Percentiles rank a stretch among this genome's conserved stretches.
Conservation (phyloP, 192 early-diverging fungal genomes). For the Entophlyctis luteolus region DNA sequence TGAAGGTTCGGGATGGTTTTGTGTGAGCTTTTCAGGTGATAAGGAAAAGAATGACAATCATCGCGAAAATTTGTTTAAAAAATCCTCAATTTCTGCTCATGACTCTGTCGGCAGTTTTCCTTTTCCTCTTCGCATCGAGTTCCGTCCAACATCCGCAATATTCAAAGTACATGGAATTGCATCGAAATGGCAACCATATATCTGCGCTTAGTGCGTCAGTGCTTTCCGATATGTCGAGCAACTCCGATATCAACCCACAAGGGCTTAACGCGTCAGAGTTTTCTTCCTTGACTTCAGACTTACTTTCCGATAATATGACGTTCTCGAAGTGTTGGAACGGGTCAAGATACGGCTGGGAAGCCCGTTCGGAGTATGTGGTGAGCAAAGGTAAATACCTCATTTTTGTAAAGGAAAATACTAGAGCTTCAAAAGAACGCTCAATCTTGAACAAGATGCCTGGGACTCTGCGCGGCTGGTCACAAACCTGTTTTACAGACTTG, state of each 20-base stretch:
- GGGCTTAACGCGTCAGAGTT: not conserved
- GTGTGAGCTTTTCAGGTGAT: too few relatives aligned
- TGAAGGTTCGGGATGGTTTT: too few relatives aligned
- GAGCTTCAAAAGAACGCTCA: not conserved
- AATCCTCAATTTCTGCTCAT: too few relatives aligned
- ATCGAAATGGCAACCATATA: not conserved
- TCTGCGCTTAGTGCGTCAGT: not conserved
- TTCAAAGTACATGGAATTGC: not conserved
- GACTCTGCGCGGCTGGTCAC: slow-evolving; percentile 15
- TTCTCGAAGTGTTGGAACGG: slow-evolving; percentile 19
- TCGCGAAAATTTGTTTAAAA: too few relatives aligned
- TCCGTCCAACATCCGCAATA: not conserved
- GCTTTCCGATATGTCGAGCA: not conserved
- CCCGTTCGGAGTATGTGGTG: not conserved
- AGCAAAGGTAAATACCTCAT: too few relatives aligned
- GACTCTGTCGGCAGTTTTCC: too few relatives aligned
- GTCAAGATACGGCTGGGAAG: slow-evolving; percentile 13
- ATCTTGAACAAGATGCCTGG: slow-evolving; percentile 19
- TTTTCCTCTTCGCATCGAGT: not conserved
- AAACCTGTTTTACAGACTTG: slow-evolving; percentile 19
- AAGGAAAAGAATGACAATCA: too few relatives aligned
- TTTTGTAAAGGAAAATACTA: too few relatives aligned
- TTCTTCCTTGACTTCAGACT: not conserved
- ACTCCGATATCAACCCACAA: not conserved
- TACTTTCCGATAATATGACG: slow-evolving; percentile 4